phyloP scores from a whole-genome alignment of 805 yeast genomes.

The Wickerhamiella occidentalis region DNA sequence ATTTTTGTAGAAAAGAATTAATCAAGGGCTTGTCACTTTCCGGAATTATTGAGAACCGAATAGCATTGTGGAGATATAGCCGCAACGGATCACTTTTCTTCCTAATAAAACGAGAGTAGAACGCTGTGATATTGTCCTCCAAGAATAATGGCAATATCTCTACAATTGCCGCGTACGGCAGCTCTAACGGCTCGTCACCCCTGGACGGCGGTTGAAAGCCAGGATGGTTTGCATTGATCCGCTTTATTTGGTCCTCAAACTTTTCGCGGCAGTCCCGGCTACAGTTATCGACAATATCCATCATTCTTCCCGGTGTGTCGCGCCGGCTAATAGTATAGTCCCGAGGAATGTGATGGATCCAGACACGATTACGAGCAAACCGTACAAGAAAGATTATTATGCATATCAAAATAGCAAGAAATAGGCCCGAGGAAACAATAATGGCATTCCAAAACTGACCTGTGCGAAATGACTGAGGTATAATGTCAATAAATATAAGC shows the following conservation, averaged over 20 bases:
- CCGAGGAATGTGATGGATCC: constrained; percentile 67
- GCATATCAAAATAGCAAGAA: constrained; percentile 41
- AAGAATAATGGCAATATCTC: constrained; percentile 4
- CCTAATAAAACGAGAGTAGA: constrained; percentile 1
- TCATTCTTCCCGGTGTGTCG: constrained; percentile 42
- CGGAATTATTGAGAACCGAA: neutral
- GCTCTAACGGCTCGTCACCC: neutral
- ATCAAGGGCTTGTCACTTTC: neutral
- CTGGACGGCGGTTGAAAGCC: constrained; percentile 3
- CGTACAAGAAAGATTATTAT: constrained; percentile 46
- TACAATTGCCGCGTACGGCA: constrained; percentile 1
- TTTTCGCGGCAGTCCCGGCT: neutral
- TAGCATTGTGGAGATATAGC: neutral
- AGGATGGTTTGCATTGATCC: neutral
- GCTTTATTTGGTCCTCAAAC: constrained; percentile 3
- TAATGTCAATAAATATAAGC: constrained; percentile 62
- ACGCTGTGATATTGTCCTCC: constrained; percentile 1
- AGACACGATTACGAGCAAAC: constrained; percentile 42
- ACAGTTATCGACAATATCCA: neutral
- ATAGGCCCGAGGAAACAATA: constrained; percentile 63
- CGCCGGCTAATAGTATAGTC: constrained; percentile 56
- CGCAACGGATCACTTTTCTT: neutral
- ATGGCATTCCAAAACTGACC: constrained; percentile 68
- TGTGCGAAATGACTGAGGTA: constrained; percentile 47
- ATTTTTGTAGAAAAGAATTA: neutral